Conservation (phyloP, 73 alveolate species). For the Paramecium sonneborni region DNA sequence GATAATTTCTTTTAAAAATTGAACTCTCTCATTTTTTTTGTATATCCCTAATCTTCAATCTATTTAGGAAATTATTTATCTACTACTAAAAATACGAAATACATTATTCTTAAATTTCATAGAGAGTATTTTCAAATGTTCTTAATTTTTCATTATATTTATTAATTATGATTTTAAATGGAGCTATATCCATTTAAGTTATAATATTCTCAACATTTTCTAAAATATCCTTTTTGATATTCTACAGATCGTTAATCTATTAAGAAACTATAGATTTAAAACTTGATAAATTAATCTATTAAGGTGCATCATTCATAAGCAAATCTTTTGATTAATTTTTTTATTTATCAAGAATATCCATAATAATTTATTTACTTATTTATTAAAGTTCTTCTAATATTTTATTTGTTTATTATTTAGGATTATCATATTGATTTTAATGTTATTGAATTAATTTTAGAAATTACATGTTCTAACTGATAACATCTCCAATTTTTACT, state of each 20-base stretch:
- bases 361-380: background rate
- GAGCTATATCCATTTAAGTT: conserved; percentile 22
- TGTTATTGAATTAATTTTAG: background rate
- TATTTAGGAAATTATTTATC: background rate
- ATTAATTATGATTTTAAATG: conserved; percentile 41
- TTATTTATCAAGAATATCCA: background rate
- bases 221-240: background rate
- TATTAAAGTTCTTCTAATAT: background rate
- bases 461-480: background rate
- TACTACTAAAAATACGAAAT: background rate
- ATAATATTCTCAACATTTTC: conserved; percentile 5
- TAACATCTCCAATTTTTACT: background rate
- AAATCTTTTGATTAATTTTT: background rate
- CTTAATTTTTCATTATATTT: conserved; percentile 38
- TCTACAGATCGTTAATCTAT: background rate
- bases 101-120: background rate
- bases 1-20: background rate
- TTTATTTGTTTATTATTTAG: background rate
- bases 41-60: background rate
- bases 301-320: background rate
- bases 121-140: background rate
- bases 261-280: background rate
- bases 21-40: background rate
- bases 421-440: background rate
- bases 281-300: background rate